Evolutionary conservation across 495 filamentous ascomycete species (phyloP).

Genomic region (Cudoniella acicularis): DNA sequence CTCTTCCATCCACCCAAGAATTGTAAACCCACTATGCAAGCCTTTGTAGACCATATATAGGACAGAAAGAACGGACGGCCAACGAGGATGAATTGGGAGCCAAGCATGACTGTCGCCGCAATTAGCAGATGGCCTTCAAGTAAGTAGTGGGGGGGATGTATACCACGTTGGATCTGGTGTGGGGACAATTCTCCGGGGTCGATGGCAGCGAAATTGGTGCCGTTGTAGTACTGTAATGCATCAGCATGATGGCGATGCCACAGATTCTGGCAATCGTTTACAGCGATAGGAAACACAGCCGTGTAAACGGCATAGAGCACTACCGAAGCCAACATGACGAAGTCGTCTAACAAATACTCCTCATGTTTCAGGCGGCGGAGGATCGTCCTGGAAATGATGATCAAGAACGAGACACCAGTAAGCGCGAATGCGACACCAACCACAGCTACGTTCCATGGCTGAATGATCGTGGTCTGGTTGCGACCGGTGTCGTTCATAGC

Average conservation of each 20-base stretch:
- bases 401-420: slow-evolving; percentile 1
- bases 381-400: slow-evolving; percentile 12
- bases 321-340: slow-evolving; percentile 6
- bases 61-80: slow-evolving; percentile 7
- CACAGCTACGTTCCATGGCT: not conserved
- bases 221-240: slow-evolving; percentile 10
- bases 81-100: slow-evolving; percentile 1
- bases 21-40: slow-evolving; percentile 10
- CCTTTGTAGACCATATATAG: slow-evolving; percentile 18
- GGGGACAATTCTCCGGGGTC: not conserved
- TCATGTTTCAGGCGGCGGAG: slow-evolving; percentile 16
- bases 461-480: not conserved
- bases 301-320: slow-evolving; percentile 6
- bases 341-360: slow-evolving; percentile 12
- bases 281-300: not conserved
- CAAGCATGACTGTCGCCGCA: slow-evolving; percentile 1
- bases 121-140: not conserved
- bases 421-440: slow-evolving; percentile 7
- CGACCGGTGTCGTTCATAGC: not conserved
- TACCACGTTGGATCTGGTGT: slow-evolving; percentile 4
- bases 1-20: not conserved
- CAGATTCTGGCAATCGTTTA: not conserved
- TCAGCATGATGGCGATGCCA: not conserved
- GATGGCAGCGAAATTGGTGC: not conserved
- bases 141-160: not conserved